Evolutionary conservation across 345 rosid species (phyloP).

Genomic region (Citrus trifoliata): DNA sequence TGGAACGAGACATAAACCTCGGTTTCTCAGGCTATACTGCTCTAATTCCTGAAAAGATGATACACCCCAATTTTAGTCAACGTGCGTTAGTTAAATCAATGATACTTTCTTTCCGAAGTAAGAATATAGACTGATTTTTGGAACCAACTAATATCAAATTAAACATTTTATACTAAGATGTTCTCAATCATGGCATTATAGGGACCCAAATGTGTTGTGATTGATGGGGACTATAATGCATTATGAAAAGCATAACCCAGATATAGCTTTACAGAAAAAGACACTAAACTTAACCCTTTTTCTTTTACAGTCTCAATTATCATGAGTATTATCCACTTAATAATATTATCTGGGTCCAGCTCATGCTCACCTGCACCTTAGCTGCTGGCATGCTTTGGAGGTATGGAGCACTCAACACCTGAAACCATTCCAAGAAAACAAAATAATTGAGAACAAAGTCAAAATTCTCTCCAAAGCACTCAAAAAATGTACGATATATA

Average conservation of each 20-base stretch:
- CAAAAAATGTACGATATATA: not conserved
- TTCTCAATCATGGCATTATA: not conserved
- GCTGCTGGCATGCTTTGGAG: conserved; percentile 54
- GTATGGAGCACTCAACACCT: conserved; percentile 97
- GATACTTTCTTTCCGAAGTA: not conserved
- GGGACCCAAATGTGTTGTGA: not conserved
- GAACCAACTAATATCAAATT: not conserved
- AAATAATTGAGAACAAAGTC: conserved; percentile 8
- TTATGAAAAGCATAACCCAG: not conserved
- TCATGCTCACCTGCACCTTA: conserved; percentile 50
- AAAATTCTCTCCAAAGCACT: not conserved
- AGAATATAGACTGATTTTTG: not conserved
- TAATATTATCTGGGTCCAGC: not conserved
- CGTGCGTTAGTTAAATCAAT: not conserved
- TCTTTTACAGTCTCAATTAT: not conserved
- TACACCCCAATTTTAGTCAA: not conserved
- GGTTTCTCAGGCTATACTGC: conserved; percentile 56
- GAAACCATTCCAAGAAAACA: conserved; percentile 25
- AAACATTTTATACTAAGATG: not conserved
- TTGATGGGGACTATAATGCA: not conserved
- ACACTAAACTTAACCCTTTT: not conserved
- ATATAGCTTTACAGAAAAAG: not conserved
- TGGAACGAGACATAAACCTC: conserved; percentile 90
- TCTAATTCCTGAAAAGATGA: conserved; percentile 43
- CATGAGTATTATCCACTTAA: not conserved